Base-by-base conservation (phyloP, 1,284 basidiomycete species). In the Ceratobasidium sp. region DNA sequence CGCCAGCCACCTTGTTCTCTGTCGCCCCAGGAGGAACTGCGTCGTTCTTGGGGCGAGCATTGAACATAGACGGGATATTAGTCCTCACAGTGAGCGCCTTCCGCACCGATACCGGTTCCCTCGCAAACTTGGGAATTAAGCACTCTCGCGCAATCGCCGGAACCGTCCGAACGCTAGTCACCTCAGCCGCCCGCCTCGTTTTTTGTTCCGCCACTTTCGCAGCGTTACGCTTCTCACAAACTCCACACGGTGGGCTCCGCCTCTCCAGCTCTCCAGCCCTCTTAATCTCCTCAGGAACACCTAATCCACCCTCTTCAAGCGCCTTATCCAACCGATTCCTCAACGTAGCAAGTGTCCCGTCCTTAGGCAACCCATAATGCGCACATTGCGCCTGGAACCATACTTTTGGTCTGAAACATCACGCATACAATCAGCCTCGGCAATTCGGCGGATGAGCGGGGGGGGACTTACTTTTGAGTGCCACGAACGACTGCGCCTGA, bases 301-400 rank as follows among this genome's bases (percentile, higher is more conserved):
- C 17, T n/a, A 36, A 19, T 8, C 19, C 9, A 2, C 31, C 31
- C 19, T 29, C 19, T 8, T 15, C 36, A 19, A 71, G 27, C 33
- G 54, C 57, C 1, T 27, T 47, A 11, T 71, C 54, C 11, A 71
- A 44, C 1, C 33, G 44, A 47, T 29, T n/a, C 15, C 67, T 36
- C 29, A 71, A 54, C n/a, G 27, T 24, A 45, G 54, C 67, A 22
- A 59, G 36, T 1, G 67, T 71, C 24, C 44, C 44, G 17, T 36
- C 22, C 14, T 53, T 71, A 24, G 54, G 47, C n/a, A 71, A 41
- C 17, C 69, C 69, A 19, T 72, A 72, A 29, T 72, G 69, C 41
- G 69, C 69, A 31, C 57, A 72, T 22, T 72, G 69, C 6, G 69
- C 69, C 22, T 72, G 56, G 50, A 72, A 72, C 69, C 69, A 72